phyloP scores from a whole-genome alignment of 495 filamentous ascomycete species.

The Podospora comata region DNA sequence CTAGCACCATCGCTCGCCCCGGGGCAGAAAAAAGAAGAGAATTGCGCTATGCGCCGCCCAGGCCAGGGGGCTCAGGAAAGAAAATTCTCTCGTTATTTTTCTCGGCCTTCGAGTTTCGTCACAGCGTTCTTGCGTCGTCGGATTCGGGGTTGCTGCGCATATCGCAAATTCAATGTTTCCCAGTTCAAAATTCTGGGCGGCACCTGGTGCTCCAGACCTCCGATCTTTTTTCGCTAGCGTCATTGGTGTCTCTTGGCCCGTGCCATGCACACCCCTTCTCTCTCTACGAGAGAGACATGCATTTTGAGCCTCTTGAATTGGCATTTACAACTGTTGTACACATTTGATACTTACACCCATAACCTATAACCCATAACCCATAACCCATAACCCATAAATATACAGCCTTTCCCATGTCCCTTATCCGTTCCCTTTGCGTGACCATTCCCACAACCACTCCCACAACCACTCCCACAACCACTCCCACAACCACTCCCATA shows the following conservation, averaged over 20 bases:
- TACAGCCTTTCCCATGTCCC: constrained; percentile 2
- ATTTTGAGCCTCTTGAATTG: background rate
- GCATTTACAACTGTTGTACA: background rate
- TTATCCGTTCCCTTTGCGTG: too few relatives aligned
- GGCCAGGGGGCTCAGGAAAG: constrained; percentile 17
- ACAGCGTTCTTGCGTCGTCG: background rate
- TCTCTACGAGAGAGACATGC: background rate
- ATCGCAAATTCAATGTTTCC: constrained; percentile 17
- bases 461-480: constrained; percentile 10
- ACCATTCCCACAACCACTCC: background rate
- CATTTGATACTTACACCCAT: background rate
- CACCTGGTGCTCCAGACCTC: constrained; percentile 3
- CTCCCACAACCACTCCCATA: constrained; percentile 47
- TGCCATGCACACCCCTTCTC: background rate
- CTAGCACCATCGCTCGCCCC: constrained; percentile 33
- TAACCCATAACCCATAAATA: background rate
- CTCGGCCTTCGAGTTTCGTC: background rate
- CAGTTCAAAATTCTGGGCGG: constrained; percentile 27
- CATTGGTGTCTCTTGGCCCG: background rate
- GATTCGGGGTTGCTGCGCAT: background rate
- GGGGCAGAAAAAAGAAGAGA: constrained; percentile 11
- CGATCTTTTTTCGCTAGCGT: constrained; percentile 21
- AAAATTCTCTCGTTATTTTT: background rate
- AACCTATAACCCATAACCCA: background rate
- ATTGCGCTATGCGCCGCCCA: constrained; percentile 31